Conservation (phyloP, 768 basidiomycete genomes). For the Russula emetica region DNA sequence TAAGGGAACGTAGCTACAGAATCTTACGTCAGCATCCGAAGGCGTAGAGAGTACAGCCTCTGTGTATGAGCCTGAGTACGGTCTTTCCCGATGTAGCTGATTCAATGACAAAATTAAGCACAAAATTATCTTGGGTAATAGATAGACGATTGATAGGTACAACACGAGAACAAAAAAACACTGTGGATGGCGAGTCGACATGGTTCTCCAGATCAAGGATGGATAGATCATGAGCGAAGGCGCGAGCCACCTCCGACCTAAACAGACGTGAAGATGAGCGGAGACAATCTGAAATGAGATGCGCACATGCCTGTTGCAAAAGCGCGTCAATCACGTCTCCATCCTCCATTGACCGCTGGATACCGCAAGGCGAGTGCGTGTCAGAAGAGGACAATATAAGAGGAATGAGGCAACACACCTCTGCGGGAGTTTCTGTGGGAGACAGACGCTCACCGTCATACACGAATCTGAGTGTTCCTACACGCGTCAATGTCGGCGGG, state of each 20-base stretch:
- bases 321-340: constrained; percentile 26
- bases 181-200: neutral
- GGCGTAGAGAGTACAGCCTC: neutral
- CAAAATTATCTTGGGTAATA: constrained; percentile 1
- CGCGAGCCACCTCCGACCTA: constrained; percentile 15
- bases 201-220: neutral
- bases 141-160: constrained; percentile 16
- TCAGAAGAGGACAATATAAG: neutral
- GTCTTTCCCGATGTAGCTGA: neutral
- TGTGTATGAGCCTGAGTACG: neutral
- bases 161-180: constrained; percentile 8
- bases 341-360: constrained; percentile 24
- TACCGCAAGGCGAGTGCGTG: neutral
- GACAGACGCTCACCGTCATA: constrained; percentile 25
- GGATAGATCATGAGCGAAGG: constrained; percentile 2
- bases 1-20: too few relatives aligned
- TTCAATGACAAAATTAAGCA: neutral
- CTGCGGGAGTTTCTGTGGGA: constrained; percentile 23
- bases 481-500: neutral
- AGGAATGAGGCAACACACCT: constrained; percentile 1
- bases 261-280: constrained; percentile 1
- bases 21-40: neutral
- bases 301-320: constrained; percentile 21
- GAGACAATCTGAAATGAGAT: neutral
- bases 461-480: constrained; percentile 25